Evolutionary conservation across 176 grass and related monocot genomes (phyloP).

Genomic region (Oryza glaberrima): DNA sequence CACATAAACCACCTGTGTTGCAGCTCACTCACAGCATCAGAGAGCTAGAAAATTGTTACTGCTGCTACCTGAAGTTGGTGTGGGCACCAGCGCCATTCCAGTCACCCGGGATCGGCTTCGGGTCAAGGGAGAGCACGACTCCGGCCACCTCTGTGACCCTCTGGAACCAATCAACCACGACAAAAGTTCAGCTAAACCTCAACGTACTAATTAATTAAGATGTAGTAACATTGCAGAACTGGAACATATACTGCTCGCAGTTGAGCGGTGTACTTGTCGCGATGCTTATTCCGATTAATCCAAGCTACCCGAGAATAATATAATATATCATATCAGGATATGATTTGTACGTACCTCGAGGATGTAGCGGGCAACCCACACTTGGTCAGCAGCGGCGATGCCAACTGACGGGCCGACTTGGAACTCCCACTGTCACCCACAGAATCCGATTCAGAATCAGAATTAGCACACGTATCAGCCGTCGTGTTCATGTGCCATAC

Average conservation of each 20-base stretch:
- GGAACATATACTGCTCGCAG: not conserved
- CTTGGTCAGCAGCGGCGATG: slow-evolving; percentile 67
- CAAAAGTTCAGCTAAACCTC: not conserved
- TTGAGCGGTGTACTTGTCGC: not conserved
- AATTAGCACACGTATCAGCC: slow-evolving; percentile 10
- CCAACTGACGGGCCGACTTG: slow-evolving; percentile 95
- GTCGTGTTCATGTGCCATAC: not conserved
- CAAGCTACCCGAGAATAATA: not conserved
- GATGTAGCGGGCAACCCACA: slow-evolving; percentile 82
- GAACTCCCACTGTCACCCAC: slow-evolving; percentile 85
- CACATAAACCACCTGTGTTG: no score
- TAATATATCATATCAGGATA: not conserved
- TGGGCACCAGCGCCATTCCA: slow-evolving; percentile 96
- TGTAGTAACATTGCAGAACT: not conserved
- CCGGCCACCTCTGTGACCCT: slow-evolving; percentile 91
- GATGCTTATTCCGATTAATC: slow-evolving; percentile 22
- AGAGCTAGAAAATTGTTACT: no score
- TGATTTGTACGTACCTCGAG: slow-evolving; percentile 71
- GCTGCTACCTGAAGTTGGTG: slow-evolving; percentile 74
- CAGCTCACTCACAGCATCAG: no score
- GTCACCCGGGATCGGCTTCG: slow-evolving; percentile 90
- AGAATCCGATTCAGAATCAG: slow-evolving; percentile 39
- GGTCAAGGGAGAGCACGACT: slow-evolving; percentile 86
- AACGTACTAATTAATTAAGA: no score
- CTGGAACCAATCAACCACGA: slow-evolving; percentile 42